Conservation (phyloP, 768 basidiomycete genomes). For the Leccinum ochraceum region DNA sequence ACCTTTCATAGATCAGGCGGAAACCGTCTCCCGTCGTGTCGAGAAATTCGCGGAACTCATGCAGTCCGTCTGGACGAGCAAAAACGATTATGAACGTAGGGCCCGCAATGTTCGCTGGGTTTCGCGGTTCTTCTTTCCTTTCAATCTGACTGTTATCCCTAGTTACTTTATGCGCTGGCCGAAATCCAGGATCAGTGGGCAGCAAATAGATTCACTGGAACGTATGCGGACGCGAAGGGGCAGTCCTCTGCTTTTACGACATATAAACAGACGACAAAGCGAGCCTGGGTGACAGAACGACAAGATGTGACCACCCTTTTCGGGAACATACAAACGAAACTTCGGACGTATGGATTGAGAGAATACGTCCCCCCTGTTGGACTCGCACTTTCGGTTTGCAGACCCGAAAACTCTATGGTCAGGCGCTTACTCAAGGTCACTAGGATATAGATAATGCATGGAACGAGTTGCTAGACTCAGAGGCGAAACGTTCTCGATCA, state of each 20-base stretch:
- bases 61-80: constrained; percentile 85
- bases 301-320: constrained; percentile 87
- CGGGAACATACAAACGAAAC: constrained; percentile 91
- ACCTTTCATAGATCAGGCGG: constrained; percentile 73
- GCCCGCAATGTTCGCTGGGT: constrained; percentile 57
- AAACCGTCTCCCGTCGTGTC: constrained; percentile 90
- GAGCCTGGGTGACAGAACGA: constrained; percentile 86
- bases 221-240: constrained; percentile 79
- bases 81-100: constrained; percentile 92
- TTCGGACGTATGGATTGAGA: constrained; percentile 84
- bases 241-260: constrained; percentile 69
- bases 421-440: constrained; percentile 12
- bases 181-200: constrained; percentile 73
- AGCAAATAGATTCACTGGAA: constrained; percentile 62
- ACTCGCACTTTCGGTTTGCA: constrained; percentile 55
- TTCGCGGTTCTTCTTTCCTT: background rate
- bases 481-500: constrained; percentile 72
- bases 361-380: constrained; percentile 82
- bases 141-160: constrained; percentile 10
- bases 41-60: constrained; percentile 96
- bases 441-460: constrained; percentile 78
- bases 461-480: constrained; percentile 68
- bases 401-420: background rate
- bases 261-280: constrained; percentile 86
- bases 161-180: constrained; percentile 69